A percentile compares a stretch with the other conserved stretches of the same genome.
Conservation (phyloP, 441 rosid species). For the Brassica hybrid region DNA sequence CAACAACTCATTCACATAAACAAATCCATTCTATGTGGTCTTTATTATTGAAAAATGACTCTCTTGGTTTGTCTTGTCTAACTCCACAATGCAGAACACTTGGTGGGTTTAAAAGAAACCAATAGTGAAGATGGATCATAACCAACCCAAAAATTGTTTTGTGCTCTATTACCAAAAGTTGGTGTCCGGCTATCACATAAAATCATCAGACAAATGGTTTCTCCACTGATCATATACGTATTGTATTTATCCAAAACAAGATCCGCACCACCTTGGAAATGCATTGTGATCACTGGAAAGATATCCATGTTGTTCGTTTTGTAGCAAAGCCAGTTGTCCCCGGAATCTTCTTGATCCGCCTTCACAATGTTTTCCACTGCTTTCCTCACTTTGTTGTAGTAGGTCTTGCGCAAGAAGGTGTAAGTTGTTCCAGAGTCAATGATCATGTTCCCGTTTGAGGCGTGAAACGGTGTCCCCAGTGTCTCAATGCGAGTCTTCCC, state of each 20-base stretch:
- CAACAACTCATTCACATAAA: neutral
- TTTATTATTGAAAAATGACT: neutral
- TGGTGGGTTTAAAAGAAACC: constrained; percentile 1
- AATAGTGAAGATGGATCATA: neutral
- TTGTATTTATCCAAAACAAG: neutral
- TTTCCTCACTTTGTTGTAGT: neutral
- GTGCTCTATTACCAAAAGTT: neutral
- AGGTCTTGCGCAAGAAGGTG: neutral
- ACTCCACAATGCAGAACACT: neutral
- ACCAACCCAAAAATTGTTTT: neutral
- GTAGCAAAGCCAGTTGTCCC: neutral
- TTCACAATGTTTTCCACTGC: neutral
- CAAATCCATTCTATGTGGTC: neutral
- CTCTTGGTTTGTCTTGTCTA: neutral
- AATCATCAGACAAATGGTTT: neutral
- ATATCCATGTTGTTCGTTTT: neutral
- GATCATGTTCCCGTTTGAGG: neutral
- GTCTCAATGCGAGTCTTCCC: neutral
- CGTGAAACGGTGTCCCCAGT: neutral
- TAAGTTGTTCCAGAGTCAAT: neutral
- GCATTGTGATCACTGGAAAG: neutral
- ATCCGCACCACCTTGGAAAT: constrained; percentile 2
- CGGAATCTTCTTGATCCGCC: neutral
- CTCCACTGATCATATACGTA: neutral
- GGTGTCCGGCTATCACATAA: neutral